A percentile compares a stretch with the other conserved stretches of the same genome.
These are phyloP conservation scores for Albatrellus ellisii DNA, from an alignment of 768 basidiomycete species.

Conservation along the genomic window DNA sequence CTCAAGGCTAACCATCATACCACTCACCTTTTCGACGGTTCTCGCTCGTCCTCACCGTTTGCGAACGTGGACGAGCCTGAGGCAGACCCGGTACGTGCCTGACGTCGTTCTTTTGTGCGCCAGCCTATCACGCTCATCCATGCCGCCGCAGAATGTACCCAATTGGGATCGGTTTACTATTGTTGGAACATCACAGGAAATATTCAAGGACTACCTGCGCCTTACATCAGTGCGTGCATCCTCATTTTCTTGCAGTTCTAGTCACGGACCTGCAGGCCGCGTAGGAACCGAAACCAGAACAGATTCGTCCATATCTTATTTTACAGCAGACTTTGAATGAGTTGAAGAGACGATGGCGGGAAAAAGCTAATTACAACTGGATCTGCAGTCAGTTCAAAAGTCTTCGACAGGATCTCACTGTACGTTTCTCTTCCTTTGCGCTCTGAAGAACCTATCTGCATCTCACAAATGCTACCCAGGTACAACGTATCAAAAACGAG, in stretches of 20 bases:
- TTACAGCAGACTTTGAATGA: conserved; percentile 77
- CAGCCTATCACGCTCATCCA: neutral
- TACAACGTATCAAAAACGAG: conserved; percentile 97
- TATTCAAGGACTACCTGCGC: conserved; percentile 95
- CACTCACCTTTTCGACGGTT: conserved; percentile 37
- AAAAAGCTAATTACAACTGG: conserved; percentile 70
- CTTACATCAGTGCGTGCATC: conserved; percentile 71
- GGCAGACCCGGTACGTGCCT: conserved; percentile 49
- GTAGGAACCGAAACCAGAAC: conserved; percentile 89
- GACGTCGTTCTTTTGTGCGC: conserved; percentile 5
- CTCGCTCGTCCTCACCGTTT: conserved; percentile 34
- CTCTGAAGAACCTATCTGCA: no score
- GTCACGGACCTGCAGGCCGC: neutral
- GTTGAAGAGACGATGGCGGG: conserved; percentile 81
- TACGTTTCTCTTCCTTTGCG: no score
- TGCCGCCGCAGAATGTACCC: conserved; percentile 62
- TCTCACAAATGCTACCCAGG: conserved; percentile 38
- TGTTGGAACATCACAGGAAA: conserved; percentile 75
- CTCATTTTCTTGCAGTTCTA: neutral
- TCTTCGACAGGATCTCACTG: conserved; percentile 92
- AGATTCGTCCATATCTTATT: conserved; percentile 80
- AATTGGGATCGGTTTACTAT: conserved; percentile 96
- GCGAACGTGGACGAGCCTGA: conserved; percentile 54
- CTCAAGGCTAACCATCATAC: conserved; percentile 28
- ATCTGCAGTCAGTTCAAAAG: conserved; percentile 98